These are phyloP conservation scores for Phlebopus sp. DNA, from an alignment of 1,284 basidiomycete genomes.

Conservation along the genomic window DNA sequence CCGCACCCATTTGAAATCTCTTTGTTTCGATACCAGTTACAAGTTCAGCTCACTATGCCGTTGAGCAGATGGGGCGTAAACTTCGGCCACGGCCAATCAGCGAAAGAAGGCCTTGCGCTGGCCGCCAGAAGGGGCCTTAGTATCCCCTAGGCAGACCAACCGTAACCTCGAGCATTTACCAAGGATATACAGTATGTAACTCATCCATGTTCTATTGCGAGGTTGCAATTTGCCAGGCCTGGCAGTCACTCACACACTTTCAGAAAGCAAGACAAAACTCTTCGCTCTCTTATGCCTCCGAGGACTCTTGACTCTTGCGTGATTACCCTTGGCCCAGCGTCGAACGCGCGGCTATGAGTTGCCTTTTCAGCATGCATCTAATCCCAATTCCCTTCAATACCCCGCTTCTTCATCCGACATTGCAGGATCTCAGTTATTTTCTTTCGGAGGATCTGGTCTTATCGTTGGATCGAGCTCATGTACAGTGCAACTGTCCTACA, in stretches of 20 bases:
- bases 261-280: background rate
- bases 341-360: background rate
- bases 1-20: background rate
- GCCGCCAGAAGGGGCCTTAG: no score
- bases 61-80: no score
- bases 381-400: no score
- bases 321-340: conserved; percentile 21
- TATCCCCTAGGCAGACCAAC: no score
- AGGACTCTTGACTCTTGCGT: background rate
- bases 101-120: no score
- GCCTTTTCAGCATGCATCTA: background rate
- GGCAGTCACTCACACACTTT: no score
- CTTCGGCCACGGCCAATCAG: no score
- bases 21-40: background rate
- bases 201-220: no score
- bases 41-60: background rate
- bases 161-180: no score
- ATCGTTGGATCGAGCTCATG: conserved; percentile 20
- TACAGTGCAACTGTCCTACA: conserved; percentile 9
- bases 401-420: background rate
- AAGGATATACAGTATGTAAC: no score
- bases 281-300: background rate
- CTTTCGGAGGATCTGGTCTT: conserved; percentile 24
- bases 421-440: conserved; percentile 6
- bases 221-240: no score